Base-by-base conservation (phyloP, 2,329 filamentous ascomycete species). In the Verticillium nubilum region DNA sequence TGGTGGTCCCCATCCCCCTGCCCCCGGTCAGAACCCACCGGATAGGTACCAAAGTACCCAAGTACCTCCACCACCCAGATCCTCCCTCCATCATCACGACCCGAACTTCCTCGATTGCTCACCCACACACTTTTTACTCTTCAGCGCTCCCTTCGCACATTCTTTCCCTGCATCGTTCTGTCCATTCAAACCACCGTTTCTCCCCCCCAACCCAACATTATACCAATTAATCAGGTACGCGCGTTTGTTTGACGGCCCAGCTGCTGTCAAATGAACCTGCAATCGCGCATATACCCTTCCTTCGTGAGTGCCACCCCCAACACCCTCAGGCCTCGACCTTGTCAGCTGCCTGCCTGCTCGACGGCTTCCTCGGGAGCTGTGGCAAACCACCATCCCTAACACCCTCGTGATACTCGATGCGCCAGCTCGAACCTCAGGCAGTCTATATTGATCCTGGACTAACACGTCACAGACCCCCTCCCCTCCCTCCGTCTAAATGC, bases 211-310 rank as follows among this genome's bases (percentile, higher is more conserved):
- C 69, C 56, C 56, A 57, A 12, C 59, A 59, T 56, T n/a, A 60
- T 54, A 62, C 50, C 53, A 56, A 53, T 35, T 47, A 42, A 29
- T 59, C 59, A 58, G 58, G 62, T 59, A 75, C 76, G 91, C 92
- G 92, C 91, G 91, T 88, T 96, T 92, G 82, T 89, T 96, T 95
- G 92, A 83, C 91, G 90, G 87, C 88, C 78, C 72, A 63, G 67
- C 66, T 74, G 89, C 91, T 93, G 92, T 96, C 91, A 94, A 92
- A 97, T 97, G 93, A 97, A 95, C 92, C 92, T 97, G 93, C 92
- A 93, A 80, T 80, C 78, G 78, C 78, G 77, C 73, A 78, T 80
- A 74, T 72, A 79, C 75, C 77, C 79, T 77, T 83, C 80, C 80
- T 81, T 82, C 80, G 88, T 91, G 84, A 78, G 85, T 71, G 25